Base-by-base conservation (phyloP, 2,329 filamentous ascomycete species). In the Penicillium sp. region DNA sequence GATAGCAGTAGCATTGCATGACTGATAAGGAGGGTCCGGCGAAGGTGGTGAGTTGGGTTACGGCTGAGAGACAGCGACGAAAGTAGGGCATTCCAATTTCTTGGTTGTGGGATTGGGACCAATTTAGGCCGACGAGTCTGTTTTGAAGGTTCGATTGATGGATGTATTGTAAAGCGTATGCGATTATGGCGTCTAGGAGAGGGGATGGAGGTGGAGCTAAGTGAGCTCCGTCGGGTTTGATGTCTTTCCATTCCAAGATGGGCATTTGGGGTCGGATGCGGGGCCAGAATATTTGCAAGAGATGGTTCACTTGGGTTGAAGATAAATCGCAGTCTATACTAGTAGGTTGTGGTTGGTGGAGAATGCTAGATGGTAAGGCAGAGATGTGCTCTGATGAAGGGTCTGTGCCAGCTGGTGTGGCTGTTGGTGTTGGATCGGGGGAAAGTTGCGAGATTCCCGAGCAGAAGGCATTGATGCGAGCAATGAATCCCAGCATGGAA, bases 1-100 rank as follows among this genome's bases (percentile, higher is more conserved):
- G 55, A 26, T 63, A 52, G 42, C 59, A 62, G 33, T 61, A 61
- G 46, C 61, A 61, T 52, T 63, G 59, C 28, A 65, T 37, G 11
- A 40, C 51, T 3, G 44, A 33, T 16, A 65, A 3, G 5, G 60
- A 56, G 6, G 61, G 58, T 8, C 51, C 26, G 14, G 56, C 51
- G 18, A 60, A 65, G 2, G 47, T 55, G 18, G 46, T 24, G 31
- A 56, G 52, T n/a, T 60, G 55, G 3, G 56, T 58, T 1, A 55
- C 37, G n/a, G 42, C 33, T 0, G 52, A 50, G 10, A 64, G 58
- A 29, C 46, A 59, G 33, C 59, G 59, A 43, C 64, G 62, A 26
- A 66, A 64, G 42, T 61, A 64, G 0, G 61, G 43, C 49, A 59
- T 53, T 13, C 56, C 59, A 13, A 57, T 47, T 9, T 16, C 13